Percentiles rank a stretch among this genome's conserved stretches.
These are phyloP conservation scores for Panicum miliaceum DNA, from an alignment of 176 grass and related monocot genomes.

Conservation along the genomic window DNA sequence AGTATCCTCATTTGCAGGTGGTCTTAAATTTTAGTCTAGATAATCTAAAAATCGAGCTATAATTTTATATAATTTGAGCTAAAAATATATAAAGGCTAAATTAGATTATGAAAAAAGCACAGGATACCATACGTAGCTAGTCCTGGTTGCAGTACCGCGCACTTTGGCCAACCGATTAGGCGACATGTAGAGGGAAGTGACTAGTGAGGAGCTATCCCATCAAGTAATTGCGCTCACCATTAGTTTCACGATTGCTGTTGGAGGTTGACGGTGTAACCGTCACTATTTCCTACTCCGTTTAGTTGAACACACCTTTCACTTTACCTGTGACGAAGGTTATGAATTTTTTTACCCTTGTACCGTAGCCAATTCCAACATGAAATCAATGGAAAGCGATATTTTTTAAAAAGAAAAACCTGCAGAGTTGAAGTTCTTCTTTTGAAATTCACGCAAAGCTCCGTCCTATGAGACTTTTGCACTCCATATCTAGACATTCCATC, in stretches of 20 bases:
- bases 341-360: neutral
- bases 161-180: neutral
- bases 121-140: too few species aligned
- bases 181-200: slow-evolving; percentile 17
- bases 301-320: neutral
- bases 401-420: neutral
- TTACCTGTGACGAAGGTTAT: neutral
- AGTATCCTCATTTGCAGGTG: neutral
- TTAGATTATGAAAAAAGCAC: too few species aligned
- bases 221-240: neutral
- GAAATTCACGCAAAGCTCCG: neutral
- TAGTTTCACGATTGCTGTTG: neutral
- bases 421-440: neutral
- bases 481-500: neutral
- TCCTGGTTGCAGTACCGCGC: neutral
- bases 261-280: slow-evolving; percentile 4
- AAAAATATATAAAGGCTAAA: too few species aligned
- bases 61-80: too few species aligned
- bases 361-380: neutral
- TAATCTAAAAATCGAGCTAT: too few species aligned
- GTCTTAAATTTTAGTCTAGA: too few species aligned
- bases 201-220: slow-evolving; percentile 21
- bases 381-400: neutral
- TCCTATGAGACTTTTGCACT: neutral
- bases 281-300: neutral